Base-by-base conservation (phyloP, 2,329 filamentous ascomycete species). In the Fusarium floridanum region DNA sequence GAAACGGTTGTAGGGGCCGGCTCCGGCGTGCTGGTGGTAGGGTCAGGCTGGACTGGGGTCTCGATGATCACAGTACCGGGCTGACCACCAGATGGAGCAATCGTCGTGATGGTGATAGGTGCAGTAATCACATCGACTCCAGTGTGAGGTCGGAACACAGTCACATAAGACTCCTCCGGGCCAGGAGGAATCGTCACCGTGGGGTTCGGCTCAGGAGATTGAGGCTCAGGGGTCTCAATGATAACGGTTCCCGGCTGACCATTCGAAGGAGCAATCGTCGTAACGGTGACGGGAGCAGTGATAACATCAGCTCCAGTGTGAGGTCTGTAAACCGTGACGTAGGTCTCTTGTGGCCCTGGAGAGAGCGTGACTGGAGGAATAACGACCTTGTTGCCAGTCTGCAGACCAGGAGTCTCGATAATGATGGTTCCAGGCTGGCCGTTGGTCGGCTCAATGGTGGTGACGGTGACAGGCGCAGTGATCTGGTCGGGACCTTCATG, bases 21-120 rank as follows among this genome's bases (percentile, higher is more conserved):
- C 48, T 32, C 48, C 12, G 17, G 48, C n/a, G 48, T 53, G 27
- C 16, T 53, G 24, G 48, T 53, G 2, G 48, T 53, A 22, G 71
- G 67, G 3, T 71, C 12, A 6, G 74, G 61, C 27, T 60, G 57
- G 12, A 56, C 68, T 0, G 72, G 71, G 5, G 72, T 74, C 61
- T 74, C 72, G 20, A 74, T 59, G 6, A 74, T 72, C 5, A 74
- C 59, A 4, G 71, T 74, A 45, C 72, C 72, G 6, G 72, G 71
- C 29, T 72, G 68, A 1, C 36, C 68, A 9, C 59, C 72, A 27
- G 36, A 56, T 11, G 72, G 68, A 6, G 60, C 65, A 6, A 74
- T 69, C 2, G 64, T 74, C 2, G 64, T 69, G 14, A 74, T 45
- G 3, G 64, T 74, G 1, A 72, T 27, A 5, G 65, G 64, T 1